Conservation (phyloP, 2,329 filamentous ascomycete species). For the Aspergillus sp. region DNA sequence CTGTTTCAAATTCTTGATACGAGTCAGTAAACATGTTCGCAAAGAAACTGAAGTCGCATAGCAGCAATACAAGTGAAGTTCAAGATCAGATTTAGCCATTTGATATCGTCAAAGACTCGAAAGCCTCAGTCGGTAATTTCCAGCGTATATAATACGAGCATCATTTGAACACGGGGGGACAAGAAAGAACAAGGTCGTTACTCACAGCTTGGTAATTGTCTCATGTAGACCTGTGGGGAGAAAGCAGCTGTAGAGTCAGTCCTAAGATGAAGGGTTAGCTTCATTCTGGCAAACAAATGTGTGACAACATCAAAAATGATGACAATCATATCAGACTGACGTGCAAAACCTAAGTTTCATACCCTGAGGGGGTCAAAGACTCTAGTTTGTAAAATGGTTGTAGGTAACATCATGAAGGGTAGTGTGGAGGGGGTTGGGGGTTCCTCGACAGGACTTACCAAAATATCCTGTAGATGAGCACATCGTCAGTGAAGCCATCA, state of each 20-base stretch:
- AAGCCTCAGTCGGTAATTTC: constrained; percentile 92
- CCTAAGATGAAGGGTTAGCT: constrained; percentile 16
- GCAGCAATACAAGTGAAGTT: constrained; percentile 4
- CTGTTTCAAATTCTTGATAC: neutral
- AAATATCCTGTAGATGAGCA: neutral
- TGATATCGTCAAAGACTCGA: constrained; percentile 67
- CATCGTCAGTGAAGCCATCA: too few species aligned
- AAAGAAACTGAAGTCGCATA: neutral
- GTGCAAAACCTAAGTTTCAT: constrained; percentile 77
- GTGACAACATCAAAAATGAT: constrained; percentile 8
- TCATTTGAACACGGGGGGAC: constrained; percentile 43
- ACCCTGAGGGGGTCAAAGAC: constrained; percentile 78
- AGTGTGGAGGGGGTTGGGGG: constrained; percentile 6
- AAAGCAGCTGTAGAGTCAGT: constrained; percentile 3
- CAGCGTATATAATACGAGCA: constrained; percentile 69
- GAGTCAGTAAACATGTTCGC: neutral
- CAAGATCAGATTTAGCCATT: constrained; percentile 79
- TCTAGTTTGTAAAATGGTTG: constrained; percentile 82
- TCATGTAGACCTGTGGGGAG: too few species aligned
- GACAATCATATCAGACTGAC: constrained; percentile 73
- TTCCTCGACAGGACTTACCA: constrained; percentile 24
- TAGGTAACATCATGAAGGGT: constrained; percentile 66
- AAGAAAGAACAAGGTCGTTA: constrained; percentile 23
- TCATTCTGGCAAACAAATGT: constrained; percentile 6
- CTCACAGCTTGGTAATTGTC: constrained; percentile 15